Conservation (phyloP, 345 rosid species). For the Eucalyptus marginata region DNA sequence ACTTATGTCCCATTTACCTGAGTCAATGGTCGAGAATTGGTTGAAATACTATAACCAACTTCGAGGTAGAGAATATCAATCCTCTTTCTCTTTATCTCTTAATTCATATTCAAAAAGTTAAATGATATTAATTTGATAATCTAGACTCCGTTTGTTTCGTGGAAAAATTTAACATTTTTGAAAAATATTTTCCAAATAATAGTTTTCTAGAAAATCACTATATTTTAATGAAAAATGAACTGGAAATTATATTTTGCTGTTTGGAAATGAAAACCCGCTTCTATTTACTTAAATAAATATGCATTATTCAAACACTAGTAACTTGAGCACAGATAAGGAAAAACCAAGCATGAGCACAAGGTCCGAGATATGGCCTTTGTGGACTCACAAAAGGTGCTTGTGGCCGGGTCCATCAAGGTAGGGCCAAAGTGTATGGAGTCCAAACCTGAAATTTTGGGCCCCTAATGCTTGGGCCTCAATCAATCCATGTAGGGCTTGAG, state of each 20-base stretch:
- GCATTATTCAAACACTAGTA: fast-evolving
- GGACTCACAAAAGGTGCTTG: too few relatives aligned
- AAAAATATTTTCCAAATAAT: fast-evolving
- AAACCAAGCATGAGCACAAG: fast-evolving
- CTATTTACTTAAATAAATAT: neutral
- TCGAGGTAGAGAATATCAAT: neutral
- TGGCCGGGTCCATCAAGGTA: too few relatives aligned
- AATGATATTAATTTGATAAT: neutral
- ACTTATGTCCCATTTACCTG: fast-evolving
- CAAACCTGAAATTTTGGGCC: too few relatives aligned
- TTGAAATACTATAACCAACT: neutral
- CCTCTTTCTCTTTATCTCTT: neutral
- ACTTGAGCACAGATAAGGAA: neutral
- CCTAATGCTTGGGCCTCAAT: too few relatives aligned
- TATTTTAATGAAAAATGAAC: neutral
- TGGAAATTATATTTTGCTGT: fast-evolving
- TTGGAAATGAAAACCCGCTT: neutral
- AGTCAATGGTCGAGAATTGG: neutral
- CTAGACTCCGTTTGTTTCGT: fast-evolving
- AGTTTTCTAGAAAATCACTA: neutral
- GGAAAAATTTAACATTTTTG: fast-evolving
- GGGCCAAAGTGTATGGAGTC: too few relatives aligned
- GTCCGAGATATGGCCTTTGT: fast-evolving
- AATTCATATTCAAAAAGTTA: neutral
- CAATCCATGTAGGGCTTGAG: too few relatives aligned